Evolutionary conservation across 805 yeast species (phyloP).

Genomic region (Yarrowia sp.): DNA sequence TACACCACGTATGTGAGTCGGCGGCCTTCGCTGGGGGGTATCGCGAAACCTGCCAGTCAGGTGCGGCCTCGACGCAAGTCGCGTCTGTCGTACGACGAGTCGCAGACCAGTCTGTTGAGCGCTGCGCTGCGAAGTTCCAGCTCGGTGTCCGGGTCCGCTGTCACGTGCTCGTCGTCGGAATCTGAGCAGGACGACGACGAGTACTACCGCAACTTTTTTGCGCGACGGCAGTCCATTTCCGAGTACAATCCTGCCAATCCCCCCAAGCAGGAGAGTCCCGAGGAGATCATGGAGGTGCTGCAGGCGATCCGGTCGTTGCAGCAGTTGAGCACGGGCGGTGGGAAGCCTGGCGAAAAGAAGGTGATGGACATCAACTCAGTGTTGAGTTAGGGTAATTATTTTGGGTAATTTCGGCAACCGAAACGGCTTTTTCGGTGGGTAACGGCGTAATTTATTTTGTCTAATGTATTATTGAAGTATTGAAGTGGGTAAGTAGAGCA

Average conservation of each 20-base stretch:
- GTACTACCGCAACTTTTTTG: conserved; percentile 36
- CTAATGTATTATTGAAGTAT: conserved; percentile 6
- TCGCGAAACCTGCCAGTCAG: conserved; percentile 5
- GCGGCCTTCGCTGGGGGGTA: conserved; percentile 19
- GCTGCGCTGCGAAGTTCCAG: conserved; percentile 24
- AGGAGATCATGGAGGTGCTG: conserved; percentile 52
- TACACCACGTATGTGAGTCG: conserved; percentile 16
- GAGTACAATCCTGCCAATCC: conserved; percentile 39
- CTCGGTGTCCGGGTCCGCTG: conserved; percentile 25
- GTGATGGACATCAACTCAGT: conserved; percentile 36
- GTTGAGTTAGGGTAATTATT: conserved; percentile 1
- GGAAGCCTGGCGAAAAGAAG: conserved; percentile 30
- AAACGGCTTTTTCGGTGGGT: conserved; percentile 21
- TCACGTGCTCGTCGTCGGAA: conserved; percentile 16
- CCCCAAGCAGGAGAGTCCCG: conserved; percentile 44
- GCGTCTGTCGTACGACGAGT: conserved; percentile 33
- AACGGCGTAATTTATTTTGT: conserved; percentile 32
- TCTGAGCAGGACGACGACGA: conserved; percentile 34
- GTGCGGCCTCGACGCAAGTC: conserved; percentile 36
- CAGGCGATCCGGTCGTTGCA: conserved; percentile 55
- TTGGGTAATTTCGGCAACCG: conserved; percentile 15
- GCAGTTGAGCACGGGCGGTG: conserved; percentile 49
- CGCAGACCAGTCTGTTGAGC: conserved; percentile 23
- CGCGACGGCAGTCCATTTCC: conserved; percentile 36
- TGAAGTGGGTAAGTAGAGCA: neutral